Percentiles rank a stretch among this genome's conserved stretches.
phyloP scores from a whole-genome alignment of 176 grass and related monocot species.

The Aegilops tauschii region DNA sequence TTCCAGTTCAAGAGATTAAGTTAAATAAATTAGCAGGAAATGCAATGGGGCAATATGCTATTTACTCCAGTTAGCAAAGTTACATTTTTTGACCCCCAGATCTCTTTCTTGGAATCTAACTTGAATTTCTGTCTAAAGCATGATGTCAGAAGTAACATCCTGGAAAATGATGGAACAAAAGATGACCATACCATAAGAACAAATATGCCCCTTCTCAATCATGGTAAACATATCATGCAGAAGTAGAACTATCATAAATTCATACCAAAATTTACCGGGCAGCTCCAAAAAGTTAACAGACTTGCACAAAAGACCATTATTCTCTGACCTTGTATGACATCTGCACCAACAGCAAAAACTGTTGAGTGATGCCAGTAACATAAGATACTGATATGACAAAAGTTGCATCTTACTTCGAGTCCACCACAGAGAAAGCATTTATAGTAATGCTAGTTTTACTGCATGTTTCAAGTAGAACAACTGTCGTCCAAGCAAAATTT shows the following conservation, averaged over 20 bases:
- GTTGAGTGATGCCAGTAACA: neutral
- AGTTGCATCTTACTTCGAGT: constrained; percentile 61
- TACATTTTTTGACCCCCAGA: constrained; percentile 87
- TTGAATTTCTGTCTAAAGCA: constrained; percentile 87
- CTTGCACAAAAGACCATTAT: constrained; percentile 44
- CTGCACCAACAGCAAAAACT: constrained; percentile 43
- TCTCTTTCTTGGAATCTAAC: constrained; percentile 64
- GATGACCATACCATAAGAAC: constrained; percentile 19
- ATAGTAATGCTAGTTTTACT: constrained; percentile 61
- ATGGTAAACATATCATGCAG: neutral
- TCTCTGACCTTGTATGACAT: constrained; percentile 36
- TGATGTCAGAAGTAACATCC: constrained; percentile 71
- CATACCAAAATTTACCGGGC: constrained; percentile 84
- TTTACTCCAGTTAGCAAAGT: constrained; percentile 35
- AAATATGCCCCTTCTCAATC: neutral
- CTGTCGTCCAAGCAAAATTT: constrained; percentile 56
- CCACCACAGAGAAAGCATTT: constrained; percentile 64
- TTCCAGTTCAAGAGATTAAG: constrained; percentile 46
- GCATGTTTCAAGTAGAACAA: constrained; percentile 70
- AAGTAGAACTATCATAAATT: constrained; percentile 20
- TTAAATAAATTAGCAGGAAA: constrained; percentile 31
- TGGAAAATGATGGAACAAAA: constrained; percentile 39
- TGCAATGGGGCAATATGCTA: constrained; percentile 22
- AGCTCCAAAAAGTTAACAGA: constrained; percentile 67
- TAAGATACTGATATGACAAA: constrained; percentile 4